A percentile compares a stretch with the other conserved stretches of the same genome.
phyloP scores from a whole-genome alignment of 768 basidiomycete genomes.

The Astraeus odoratus region DNA sequence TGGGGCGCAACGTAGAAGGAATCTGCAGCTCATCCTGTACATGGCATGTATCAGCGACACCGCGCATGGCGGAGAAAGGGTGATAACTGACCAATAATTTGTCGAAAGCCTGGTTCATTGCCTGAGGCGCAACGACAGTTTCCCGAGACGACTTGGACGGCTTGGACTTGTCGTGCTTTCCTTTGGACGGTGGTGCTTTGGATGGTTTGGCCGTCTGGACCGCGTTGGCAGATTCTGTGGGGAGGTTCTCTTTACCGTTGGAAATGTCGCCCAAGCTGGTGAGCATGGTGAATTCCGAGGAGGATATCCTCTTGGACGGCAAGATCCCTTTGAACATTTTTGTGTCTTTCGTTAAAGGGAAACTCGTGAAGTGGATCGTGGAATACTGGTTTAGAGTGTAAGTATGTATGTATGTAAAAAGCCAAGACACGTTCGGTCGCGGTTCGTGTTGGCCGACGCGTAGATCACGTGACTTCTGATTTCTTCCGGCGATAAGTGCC shows the following conservation, averaged over 20 bases:
- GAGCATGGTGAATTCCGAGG: constrained; percentile 69
- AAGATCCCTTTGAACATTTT: constrained; percentile 79
- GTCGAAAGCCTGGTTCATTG: constrained; percentile 71
- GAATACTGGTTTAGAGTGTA: not conserved
- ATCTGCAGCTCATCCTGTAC: constrained; percentile 84
- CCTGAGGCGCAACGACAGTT: constrained; percentile 26
- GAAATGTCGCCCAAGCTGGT: constrained; percentile 43
- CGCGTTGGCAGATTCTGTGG: constrained; percentile 28
- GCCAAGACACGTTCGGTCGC: constrained; percentile 10
- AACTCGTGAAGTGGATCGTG: constrained; percentile 3
- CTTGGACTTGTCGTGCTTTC: constrained; percentile 37
- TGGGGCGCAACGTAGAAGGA: constrained; percentile 67
- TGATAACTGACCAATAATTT: constrained; percentile 58
- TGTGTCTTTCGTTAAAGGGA: constrained; percentile 1
- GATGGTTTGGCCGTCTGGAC: constrained; percentile 25
- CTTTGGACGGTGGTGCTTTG: constrained; percentile 13
- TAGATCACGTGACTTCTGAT: constrained; percentile 28
- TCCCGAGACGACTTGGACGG: constrained; percentile 39
- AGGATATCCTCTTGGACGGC: constrained; percentile 58
- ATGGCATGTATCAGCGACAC: constrained; percentile 2
- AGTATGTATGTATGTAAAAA: not conserved
- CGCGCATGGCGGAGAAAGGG: not conserved
- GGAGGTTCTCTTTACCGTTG: constrained; percentile 66
- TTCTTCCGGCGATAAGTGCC: constrained; percentile 7
- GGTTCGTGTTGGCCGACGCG: constrained; percentile 27